Percentiles rank a stretch among this genome's conserved stretches.
Conservation (phyloP, 768 basidiomycete genomes). For the Zangia roseola region DNA sequence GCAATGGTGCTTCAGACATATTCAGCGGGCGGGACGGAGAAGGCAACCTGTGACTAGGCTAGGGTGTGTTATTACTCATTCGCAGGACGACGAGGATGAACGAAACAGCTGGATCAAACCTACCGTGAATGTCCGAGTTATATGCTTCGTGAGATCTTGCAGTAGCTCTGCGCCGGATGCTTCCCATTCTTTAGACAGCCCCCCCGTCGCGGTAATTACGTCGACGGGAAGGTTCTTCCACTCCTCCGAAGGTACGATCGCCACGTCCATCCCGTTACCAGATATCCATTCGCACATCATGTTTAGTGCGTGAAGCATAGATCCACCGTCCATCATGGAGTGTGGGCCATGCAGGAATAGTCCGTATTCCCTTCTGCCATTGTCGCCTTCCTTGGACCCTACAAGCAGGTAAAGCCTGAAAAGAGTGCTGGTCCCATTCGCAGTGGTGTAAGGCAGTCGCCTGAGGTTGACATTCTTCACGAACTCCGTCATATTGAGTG, state of each 20-base stretch:
- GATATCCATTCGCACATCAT: no score
- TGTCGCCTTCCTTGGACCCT: background rate
- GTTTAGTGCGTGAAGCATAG: conserved; percentile 19
- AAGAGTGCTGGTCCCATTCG: background rate
- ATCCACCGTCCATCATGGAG: conserved; percentile 21
- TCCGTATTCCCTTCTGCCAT: conserved; percentile 9
- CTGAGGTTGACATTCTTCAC: conserved; percentile 13
- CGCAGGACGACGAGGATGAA: background rate
- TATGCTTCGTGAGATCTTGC: conserved; percentile 7
- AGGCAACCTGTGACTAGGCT: conserved; percentile 12
- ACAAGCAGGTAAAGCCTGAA: conserved; percentile 10
- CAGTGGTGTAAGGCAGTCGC: conserved; percentile 17
- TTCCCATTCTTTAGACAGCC: conserved; percentile 19
- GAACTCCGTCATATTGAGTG: conserved; percentile 16
- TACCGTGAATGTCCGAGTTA: conserved; percentile 8
- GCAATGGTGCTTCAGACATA: conserved; percentile 12
- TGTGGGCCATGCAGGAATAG: conserved; percentile 25
- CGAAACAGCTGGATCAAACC: conserved; percentile 7
- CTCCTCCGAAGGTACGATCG: conserved; percentile 14
- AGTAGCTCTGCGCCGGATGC: conserved; percentile 13
- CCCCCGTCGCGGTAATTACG: conserved; percentile 24
- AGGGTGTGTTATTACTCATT: background rate
- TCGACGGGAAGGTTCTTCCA: conserved; percentile 28
- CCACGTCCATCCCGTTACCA: conserved; percentile 15
- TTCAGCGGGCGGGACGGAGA: conserved; percentile 5